Conservation (phyloP, 2,329 filamentous ascomycete genomes). For the Verticillium zaregamsianum region DNA sequence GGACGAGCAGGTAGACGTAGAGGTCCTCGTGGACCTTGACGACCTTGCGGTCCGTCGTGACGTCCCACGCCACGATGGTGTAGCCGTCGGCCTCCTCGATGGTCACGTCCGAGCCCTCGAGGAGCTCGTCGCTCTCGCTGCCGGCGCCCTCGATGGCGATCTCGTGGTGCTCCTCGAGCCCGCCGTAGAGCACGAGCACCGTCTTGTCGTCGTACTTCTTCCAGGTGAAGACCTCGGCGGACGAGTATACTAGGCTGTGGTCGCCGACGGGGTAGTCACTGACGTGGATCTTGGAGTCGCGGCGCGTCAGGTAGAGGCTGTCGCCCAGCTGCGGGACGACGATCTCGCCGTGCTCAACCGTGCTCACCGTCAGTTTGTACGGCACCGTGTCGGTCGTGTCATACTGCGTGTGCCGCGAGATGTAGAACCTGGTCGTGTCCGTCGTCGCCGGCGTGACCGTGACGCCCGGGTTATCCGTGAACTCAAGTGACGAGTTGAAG, state of each 20-base stretch:
- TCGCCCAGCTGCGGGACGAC: slow-evolving; percentile 56
- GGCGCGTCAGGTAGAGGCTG: slow-evolving; percentile 52
- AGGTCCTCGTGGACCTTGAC: slow-evolving; percentile 43
- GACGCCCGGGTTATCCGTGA: slow-evolving; percentile 38
- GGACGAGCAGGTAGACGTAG: slow-evolving; percentile 56
- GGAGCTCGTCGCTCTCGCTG: slow-evolving; percentile 26
- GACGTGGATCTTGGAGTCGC: slow-evolving; percentile 66
- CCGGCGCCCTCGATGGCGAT: slow-evolving; percentile 39
- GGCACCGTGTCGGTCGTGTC: slow-evolving; percentile 49
- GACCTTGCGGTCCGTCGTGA: slow-evolving; percentile 47
- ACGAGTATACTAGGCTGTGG: slow-evolving; percentile 60
- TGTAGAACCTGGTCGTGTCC: slow-evolving; percentile 55
- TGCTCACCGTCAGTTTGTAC: slow-evolving; percentile 62
- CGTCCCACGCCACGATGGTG: slow-evolving; percentile 39
- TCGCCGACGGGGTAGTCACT: slow-evolving; percentile 62
- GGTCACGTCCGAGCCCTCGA: slow-evolving; percentile 18
- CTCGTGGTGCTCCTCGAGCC: slow-evolving; percentile 58
- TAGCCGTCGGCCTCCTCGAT: slow-evolving; percentile 9
- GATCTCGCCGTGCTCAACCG: slow-evolving; percentile 47
- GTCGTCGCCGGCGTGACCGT: slow-evolving; percentile 57
- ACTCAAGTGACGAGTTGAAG: slow-evolving; percentile 1
- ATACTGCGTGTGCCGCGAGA: slow-evolving; percentile 64
- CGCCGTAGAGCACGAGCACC: slow-evolving; percentile 61
- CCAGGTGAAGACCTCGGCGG: slow-evolving; percentile 67
- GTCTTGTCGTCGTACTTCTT: slow-evolving; percentile 58